Evolutionary conservation across 371 early-diverging fungal species (phyloP).

Genomic region (Circinella minor): DNA sequence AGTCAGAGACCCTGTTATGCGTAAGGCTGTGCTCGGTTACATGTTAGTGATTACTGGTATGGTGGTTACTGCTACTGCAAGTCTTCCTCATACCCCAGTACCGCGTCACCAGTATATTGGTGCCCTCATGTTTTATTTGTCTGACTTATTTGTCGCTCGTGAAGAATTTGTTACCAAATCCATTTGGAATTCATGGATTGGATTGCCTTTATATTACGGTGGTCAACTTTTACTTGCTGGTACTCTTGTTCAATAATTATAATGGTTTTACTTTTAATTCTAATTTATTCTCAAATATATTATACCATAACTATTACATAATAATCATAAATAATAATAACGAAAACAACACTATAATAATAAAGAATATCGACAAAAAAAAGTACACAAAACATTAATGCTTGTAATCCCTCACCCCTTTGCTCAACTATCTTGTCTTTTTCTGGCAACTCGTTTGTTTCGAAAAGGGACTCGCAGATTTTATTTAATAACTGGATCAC

Average conservation of each 20-base stretch:
- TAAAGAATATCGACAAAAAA: too few relatives aligned
- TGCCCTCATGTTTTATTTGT: neutral
- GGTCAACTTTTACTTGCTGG: constrained; percentile 3
- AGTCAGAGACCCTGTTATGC: neutral
- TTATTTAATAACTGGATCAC: too few relatives aligned
- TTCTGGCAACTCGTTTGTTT: too few relatives aligned
- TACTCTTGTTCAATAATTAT: neutral
- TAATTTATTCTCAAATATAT: too few relatives aligned
- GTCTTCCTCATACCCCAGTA: neutral
- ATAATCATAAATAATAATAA: too few relatives aligned
- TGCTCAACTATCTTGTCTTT: too few relatives aligned
- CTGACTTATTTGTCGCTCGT: constrained; percentile 1
- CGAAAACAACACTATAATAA: too few relatives aligned
- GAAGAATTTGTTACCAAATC: neutral
- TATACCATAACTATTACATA: too few relatives aligned
- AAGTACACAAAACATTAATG: too few relatives aligned
- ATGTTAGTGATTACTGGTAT: neutral
- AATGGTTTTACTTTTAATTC: neutral
- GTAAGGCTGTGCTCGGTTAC: neutral
- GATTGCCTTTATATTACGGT: neutral
- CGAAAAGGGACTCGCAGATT: too few relatives aligned
- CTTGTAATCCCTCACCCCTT: too few relatives aligned
- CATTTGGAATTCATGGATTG: neutral
- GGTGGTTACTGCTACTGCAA: neutral
- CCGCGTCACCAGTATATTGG: neutral